Conservation (phyloP, 202 grass and related monocot species). For the Hordeum pubiflorum region DNA sequence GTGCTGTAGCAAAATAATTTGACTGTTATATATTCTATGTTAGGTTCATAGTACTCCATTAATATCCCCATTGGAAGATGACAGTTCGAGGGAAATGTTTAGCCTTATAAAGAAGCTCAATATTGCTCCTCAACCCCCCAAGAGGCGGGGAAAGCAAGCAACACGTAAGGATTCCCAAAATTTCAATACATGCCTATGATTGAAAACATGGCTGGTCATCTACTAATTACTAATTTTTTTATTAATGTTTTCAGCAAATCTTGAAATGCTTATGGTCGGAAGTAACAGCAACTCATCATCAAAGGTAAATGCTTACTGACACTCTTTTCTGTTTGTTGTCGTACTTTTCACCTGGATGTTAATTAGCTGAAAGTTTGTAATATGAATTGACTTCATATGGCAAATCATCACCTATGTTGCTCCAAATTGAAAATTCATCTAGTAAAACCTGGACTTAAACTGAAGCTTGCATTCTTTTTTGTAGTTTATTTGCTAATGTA, state of each 20-base stretch:
- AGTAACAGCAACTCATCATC: slow-evolving; percentile 47
- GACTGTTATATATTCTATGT: slow-evolving; percentile 6
- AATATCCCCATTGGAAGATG: slow-evolving; percentile 63
- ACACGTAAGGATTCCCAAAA: slow-evolving; percentile 43
- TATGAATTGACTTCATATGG: background rate
- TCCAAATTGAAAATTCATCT: background rate
- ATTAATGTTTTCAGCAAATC: slow-evolving; percentile 49
- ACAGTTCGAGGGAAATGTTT: slow-evolving; percentile 82
- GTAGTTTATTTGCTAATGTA: background rate
- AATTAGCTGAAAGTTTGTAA: background rate
- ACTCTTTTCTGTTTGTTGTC: background rate
- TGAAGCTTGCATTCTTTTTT: background rate
- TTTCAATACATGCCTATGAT: background rate
- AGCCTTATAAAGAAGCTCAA: slow-evolving; percentile 95
- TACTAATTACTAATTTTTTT: background rate
- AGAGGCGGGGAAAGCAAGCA: slow-evolving; percentile 56
- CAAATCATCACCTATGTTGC: background rate
- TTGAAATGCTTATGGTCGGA: slow-evolving; percentile 53
- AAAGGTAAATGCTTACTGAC: slow-evolving; percentile 46
- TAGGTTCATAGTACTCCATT: slow-evolving; percentile 43
- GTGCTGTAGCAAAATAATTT: slow-evolving; percentile 8
- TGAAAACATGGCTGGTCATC: background rate
- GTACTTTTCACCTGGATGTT: background rate
- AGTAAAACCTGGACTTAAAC: background rate
- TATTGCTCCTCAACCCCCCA: slow-evolving; percentile 55